Base-by-base conservation (phyloP, 1,284 basidiomycete species). In the Chiua sp. region DNA sequence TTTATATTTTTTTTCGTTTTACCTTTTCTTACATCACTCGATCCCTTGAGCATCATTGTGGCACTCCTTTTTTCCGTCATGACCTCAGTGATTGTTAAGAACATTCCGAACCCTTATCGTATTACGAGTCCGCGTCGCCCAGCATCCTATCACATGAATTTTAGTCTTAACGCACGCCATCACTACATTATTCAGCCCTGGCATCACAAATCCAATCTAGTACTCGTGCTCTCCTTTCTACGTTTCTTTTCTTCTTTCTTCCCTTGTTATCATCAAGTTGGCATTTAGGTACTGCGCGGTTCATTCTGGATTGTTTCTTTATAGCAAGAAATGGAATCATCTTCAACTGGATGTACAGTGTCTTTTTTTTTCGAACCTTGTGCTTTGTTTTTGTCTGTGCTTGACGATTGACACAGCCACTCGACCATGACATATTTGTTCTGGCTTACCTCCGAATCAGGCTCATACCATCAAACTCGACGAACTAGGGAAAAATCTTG, bases 141-240 rank as follows among this genome's bases (percentile, higher is more conserved):
- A 60, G 67, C 68, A 69, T 64, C 63, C 65, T 59, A 72, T 42
- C 53, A 56, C 57, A 23, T 35, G 23, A 26, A 49, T 49, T 59
- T 59, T 68, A 65, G 20, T 54, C 32, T 60, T 54, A 39, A 47
- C 51, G 51, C 60, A 10, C 35, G 26, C 37, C 57, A 62, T 58
- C 62, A 64, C 51, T 74, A 71, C 63, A 70, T 66, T 71, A 74
- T 60, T 52, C 65, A 61, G 62, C 57, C 68, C 42, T 56, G 30
- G 61, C 68, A 73, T 61, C 56, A 44, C 72, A 71, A 65, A 68
- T 59, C 18, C 58, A 62, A 70, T 70, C 68, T 72, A 71, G 68
- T 71, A 60, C 22, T 53, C 49, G 49, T 60, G 57, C 60, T 59
- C 61, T 50, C 51, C 47, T 66, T 37, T 7, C 26, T 44, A 20